Conservation (phyloP, 441 rosid species). For the Pelargonium fulgidum region DNA sequence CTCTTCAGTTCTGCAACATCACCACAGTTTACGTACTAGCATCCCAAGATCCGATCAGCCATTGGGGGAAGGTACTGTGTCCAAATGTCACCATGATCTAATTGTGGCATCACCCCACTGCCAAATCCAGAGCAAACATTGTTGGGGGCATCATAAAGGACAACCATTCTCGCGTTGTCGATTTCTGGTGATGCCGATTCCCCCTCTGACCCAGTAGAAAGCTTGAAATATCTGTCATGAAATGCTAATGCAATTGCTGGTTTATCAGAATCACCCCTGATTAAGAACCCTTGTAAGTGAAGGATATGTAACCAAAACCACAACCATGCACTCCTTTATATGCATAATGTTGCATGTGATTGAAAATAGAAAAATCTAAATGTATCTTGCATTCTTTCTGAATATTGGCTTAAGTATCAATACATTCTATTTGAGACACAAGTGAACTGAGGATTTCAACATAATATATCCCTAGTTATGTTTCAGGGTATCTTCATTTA, state of each 20-base stretch:
- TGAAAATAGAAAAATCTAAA: slow-evolving; percentile 1
- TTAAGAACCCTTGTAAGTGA: slow-evolving; percentile 3
- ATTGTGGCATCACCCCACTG: slow-evolving; percentile 10
- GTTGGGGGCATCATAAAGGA: slow-evolving; percentile 34
- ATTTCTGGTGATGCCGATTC: slow-evolving; percentile 15
- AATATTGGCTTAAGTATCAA: neutral
- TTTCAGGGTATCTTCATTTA: neutral
- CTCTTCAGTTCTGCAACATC: neutral
- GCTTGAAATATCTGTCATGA: slow-evolving; percentile 30
- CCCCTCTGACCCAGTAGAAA: slow-evolving; percentile 33
- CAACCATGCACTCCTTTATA: neutral
- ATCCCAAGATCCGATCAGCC: slow-evolving; percentile 29
- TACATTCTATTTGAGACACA: neutral
- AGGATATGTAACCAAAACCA: neutral
- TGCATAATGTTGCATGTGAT: neutral
- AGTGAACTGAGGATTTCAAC: neutral
- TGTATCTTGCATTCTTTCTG: neutral
- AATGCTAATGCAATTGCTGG: slow-evolving; percentile 36
- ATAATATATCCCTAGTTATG: neutral
- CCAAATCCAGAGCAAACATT: slow-evolving; percentile 25
- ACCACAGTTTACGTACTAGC: slow-evolving; percentile 13
- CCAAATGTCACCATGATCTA: slow-evolving; percentile 27
- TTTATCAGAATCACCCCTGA: slow-evolving; percentile 24
- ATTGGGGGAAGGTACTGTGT: slow-evolving; percentile 31
- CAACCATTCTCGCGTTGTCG: slow-evolving; percentile 10